Evolutionary conservation across 495 filamentous ascomycete genomes (phyloP).

Genomic region (Xylaria flabelliformis): DNA sequence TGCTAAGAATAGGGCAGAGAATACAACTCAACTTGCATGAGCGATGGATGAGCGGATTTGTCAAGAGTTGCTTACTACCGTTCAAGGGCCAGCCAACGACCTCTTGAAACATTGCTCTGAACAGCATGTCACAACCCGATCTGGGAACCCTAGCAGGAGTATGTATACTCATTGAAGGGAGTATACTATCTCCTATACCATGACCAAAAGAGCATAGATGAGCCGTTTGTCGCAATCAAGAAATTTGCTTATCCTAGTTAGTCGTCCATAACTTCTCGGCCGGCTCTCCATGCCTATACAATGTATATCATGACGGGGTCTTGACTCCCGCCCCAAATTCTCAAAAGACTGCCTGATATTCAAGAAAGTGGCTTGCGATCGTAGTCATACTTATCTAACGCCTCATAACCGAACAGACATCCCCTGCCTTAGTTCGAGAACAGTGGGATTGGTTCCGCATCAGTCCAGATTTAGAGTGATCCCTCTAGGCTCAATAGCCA

Average conservation of each 20-base stretch:
- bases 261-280: neutral
- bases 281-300: neutral
- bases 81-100: neutral
- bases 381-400: neutral
- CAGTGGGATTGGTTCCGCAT: conserved; percentile 8
- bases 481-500: neutral
- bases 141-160: neutral
- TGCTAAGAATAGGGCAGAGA: conserved; percentile 22
- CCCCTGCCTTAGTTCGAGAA: neutral
- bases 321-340: neutral
- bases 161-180: neutral
- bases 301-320: neutral
- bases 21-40: conserved; percentile 6
- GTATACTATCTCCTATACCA: neutral
- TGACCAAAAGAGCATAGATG: conserved; percentile 10
- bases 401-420: neutral
- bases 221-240: neutral
- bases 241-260: neutral
- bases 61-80: conserved; percentile 22
- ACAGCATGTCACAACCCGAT: neutral
- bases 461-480: conserved; percentile 1
- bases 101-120: conserved; percentile 4
- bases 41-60: conserved; percentile 13
- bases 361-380: conserved; percentile 15
- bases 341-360: neutral